phyloP scores from a whole-genome alignment of 2,329 filamentous ascomycete species.

The Cytospora schulzeri region DNA sequence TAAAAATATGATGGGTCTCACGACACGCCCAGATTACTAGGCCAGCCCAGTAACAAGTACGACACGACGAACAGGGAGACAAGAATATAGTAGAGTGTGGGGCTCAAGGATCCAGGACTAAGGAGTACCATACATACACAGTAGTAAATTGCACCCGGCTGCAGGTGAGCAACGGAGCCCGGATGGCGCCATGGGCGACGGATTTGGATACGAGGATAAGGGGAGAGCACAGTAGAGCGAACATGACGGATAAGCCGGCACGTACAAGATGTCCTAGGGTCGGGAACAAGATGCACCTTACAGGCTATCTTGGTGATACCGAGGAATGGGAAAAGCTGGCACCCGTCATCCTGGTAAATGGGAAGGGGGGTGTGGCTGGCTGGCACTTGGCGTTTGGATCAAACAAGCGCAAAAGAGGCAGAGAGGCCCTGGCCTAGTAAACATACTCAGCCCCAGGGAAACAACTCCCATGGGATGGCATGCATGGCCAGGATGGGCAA shows the following conservation, averaged over 20 bases:
- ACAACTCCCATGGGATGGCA: neutral
- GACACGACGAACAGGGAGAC: slow-evolving; percentile 21
- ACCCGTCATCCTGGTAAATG: neutral
- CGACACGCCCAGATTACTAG: slow-evolving; percentile 16
- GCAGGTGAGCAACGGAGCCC: neutral
- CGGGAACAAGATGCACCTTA: neutral
- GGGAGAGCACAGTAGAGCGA: neutral
- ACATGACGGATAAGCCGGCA: neutral
- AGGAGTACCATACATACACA: neutral
- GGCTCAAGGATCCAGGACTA: slow-evolving; percentile 16
- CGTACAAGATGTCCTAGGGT: neutral
- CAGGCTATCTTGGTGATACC: neutral
- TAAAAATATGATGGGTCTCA: slow-evolving; percentile 11
- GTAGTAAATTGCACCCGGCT: neutral
- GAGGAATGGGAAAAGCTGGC: neutral
- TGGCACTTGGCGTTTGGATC: neutral
- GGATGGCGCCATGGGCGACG: neutral
- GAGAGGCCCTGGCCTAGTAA: neutral
- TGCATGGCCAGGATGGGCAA: neutral
- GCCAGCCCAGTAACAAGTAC: slow-evolving; percentile 13
- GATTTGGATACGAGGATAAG: neutral
- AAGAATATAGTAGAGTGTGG: slow-evolving; percentile 16
- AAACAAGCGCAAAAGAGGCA: too few relatives aligned
- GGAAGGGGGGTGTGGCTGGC: neutral
- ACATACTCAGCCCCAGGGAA: neutral